Evolutionary conservation across 2,329 filamentous ascomycete genomes (phyloP), one percentile per base, ranked within the genome.

Genomic region (Trichoderma arundinaceum): DNA sequence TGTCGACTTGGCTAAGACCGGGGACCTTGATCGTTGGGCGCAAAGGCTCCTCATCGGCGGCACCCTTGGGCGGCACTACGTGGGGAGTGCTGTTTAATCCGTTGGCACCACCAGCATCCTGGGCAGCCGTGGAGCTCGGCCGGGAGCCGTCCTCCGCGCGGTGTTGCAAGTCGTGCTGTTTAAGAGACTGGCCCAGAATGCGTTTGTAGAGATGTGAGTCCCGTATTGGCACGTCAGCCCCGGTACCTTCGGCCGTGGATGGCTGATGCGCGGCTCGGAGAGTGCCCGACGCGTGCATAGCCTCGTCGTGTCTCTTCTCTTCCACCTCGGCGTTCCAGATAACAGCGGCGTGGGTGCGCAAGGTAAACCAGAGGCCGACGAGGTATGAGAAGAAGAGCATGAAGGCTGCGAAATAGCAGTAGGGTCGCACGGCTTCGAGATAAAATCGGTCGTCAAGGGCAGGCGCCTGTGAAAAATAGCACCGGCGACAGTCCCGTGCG

Each of bases 341-440:
- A 52, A 97, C 91, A 4, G 96, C 94, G 4, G 95, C 95, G 75
- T 99, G 95, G 0, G 95, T 99, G 69, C 95, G 87, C 19, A 99
- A 85, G 0, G 95, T 99, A 78, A 99, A 99, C 84, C 95, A 92
- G 13, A 99, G 83, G 28, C 95, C 95, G 67, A 98, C 95, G 41
- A 95, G 83, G 75, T 99, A 99, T 1, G 94, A 96, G 33, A 97
- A 81, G 79, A 99, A 98, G 13, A 99, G 83, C 74, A 96, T 84
- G 4, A 89, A 79, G 0, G 95, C 92, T 4, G 92, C 90, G 73
- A 96, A 87, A 83, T 94, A 97, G 73, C 92, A 96, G 77, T 96
- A 99, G 1, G 95, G 95, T 52, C 92, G 88, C 8, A 99, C 94
- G 3, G 94, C 94, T 74, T 96, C 88, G 15, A 91, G 83, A 74